These are phyloP conservation scores for Reticulascus tulasneorum DNA, from an alignment of 2,329 filamentous ascomycete species.

Conservation along the genomic window DNA sequence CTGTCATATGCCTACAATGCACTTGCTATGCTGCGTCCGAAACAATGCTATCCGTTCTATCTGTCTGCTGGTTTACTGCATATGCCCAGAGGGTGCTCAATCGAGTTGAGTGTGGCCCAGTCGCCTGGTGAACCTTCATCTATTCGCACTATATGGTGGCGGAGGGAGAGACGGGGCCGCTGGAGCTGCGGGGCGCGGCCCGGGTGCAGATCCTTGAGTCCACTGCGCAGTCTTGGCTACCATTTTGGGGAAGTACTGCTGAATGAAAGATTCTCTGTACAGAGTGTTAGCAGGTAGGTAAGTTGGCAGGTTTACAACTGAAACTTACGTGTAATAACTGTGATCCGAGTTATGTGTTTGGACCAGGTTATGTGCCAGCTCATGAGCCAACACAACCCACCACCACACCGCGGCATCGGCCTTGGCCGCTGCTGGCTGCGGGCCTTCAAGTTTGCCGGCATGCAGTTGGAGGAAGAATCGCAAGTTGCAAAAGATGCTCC, in stretches of 20 bases:
- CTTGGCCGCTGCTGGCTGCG: conserved; percentile 37
- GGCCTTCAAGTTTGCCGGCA: conserved; percentile 39
- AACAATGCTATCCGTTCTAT: too few relatives aligned
- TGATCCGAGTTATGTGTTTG: conserved; percentile 72
- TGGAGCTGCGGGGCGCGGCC: too few relatives aligned
- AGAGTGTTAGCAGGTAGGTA: conserved; percentile 1
- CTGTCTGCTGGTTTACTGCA: too few relatives aligned
- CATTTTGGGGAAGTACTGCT: conserved; percentile 72
- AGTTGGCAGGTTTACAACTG: neutral
- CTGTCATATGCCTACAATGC: too few relatives aligned
- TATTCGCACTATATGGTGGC: too few relatives aligned
- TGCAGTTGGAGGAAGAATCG: conserved; percentile 83
- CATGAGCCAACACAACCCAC: conserved; percentile 95
- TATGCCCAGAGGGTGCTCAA: too few relatives aligned
- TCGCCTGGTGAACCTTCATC: too few relatives aligned
- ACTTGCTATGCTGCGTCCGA: too few relatives aligned
- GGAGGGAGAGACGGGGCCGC: conserved; percentile 5
- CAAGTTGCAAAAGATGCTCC: conserved; percentile 91
- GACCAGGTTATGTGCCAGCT: conserved; percentile 92
- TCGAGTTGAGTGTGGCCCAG: too few relatives aligned
- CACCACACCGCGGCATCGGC: conserved; percentile 75
- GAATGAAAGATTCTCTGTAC: conserved; percentile 67
- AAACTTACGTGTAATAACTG: conserved; percentile 70
- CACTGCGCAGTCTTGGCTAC: conserved; percentile 47
- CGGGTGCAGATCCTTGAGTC: conserved; percentile 15